Base-by-base conservation (phyloP, 148 eudicot genomes). In the Cornus kousa region DNA sequence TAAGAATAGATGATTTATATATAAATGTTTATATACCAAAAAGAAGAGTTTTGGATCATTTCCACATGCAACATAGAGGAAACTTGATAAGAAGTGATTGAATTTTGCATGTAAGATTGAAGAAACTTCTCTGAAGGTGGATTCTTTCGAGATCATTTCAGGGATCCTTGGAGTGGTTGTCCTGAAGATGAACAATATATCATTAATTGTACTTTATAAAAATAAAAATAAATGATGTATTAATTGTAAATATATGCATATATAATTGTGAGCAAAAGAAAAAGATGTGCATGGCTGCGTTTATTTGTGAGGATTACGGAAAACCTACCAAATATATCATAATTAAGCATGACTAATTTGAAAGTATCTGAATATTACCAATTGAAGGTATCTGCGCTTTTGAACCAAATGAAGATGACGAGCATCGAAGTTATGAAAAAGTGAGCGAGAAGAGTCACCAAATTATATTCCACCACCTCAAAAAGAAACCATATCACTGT, bases 401-500 rank as follows among this genome's bases (percentile, higher is more conserved):
- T 77, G 20, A 75, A 65, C 85, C 87, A 83, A 50, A 88, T 82
- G 85, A 88, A 85, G 69, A 85, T 46, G 0, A 88, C 39, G 35
- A 85, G 78, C 87, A 88, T 88, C 20, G 78, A 67, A 60, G 85
- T 77, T 74, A 88, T 88, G 78, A 48, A 62, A 16, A 78, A 40
- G 80, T 85, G 90, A 72, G 83, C 85, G n/a, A 85, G 67, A 20
- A 88, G 84, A 23, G 88, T 81, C 31, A 88, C 66, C 20, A 82
- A 80, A 77, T 69, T 88, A 79, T 88, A 88, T 28, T 83, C 85
- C 1, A 75, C 80, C 67, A 85, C 82, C 77, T 88, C 87, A 14
- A 88, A 88, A 9, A 88, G 90, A 65, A 77, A 88, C 90, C 90
- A 88, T 32, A 85, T 59, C 48, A 72, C 68, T 35, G 82, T 48